Conservation (phyloP, 2,329 filamentous ascomycete species). For the Aspergillus niger region DNA sequence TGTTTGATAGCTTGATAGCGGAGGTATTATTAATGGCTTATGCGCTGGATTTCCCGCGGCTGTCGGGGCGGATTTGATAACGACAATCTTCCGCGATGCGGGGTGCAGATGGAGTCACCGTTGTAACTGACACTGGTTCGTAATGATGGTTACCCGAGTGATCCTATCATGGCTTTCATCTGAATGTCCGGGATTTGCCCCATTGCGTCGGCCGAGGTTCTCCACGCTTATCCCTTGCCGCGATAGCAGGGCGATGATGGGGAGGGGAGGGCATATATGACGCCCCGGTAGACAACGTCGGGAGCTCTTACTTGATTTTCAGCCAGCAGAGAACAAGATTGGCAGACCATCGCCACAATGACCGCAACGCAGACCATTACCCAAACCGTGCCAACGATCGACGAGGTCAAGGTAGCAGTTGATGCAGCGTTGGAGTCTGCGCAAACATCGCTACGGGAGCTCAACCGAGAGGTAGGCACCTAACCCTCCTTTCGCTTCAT, state of each 20-base stretch:
- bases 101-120: constrained; percentile 12
- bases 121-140: background rate
- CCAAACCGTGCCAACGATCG: constrained; percentile 7
- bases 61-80: background rate
- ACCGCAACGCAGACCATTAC: constrained; percentile 13
- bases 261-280: background rate
- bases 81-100: constrained; percentile 1
- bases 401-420: constrained; percentile 26
- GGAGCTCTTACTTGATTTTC: background rate
- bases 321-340: background rate
- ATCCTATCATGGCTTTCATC: constrained; percentile 2
- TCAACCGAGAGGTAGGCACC: constrained; percentile 30
- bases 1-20: background rate
- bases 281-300: background rate
- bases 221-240: background rate
- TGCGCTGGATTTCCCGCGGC: background rate
- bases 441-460: constrained; percentile 24
- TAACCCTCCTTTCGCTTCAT: too few relatives aligned
- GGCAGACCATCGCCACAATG: constrained; percentile 18
- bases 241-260: too few relatives aligned
- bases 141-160: background rate
- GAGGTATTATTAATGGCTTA: constrained; percentile 1
- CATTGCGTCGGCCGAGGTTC: background rate
- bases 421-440: constrained; percentile 23
- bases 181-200: background rate